phyloP scores from a whole-genome alignment of 73 alveolate species.

The Blepharisma japonicum region DNA sequence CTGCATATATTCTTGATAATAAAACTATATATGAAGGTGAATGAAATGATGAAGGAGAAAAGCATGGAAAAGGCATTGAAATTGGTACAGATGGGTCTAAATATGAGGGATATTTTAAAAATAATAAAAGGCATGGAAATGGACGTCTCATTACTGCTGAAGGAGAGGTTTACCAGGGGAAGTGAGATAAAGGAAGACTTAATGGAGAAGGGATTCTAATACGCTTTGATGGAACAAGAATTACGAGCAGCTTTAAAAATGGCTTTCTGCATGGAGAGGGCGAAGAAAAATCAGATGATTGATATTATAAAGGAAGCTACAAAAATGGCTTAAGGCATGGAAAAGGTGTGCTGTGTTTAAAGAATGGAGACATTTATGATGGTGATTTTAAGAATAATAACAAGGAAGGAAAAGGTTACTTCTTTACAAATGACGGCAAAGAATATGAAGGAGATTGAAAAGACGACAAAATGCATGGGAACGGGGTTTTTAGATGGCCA shows the following conservation, averaged over 20 bases:
- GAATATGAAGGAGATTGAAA: slow-evolving; percentile 71
- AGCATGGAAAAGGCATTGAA: too few species aligned
- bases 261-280: slow-evolving; percentile 30
- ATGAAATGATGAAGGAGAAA: too few species aligned
- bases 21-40: too few species aligned
- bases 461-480: slow-evolving; percentile 74
- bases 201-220: too few species aligned
- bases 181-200: too few species aligned
- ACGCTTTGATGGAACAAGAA: too few species aligned
- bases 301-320: slow-evolving; percentile 56
- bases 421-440: slow-evolving; percentile 48
- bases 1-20: too few species aligned
- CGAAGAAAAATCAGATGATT: slow-evolving; percentile 34
- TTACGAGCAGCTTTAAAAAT: not conserved
- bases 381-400: slow-evolving; percentile 55
- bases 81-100: too few species aligned
- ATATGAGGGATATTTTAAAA: too few species aligned
- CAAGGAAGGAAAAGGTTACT: slow-evolving; percentile 59
- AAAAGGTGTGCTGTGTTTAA: slow-evolving; percentile 57
- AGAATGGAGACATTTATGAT: slow-evolving; percentile 55
- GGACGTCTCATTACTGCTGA: too few species aligned
- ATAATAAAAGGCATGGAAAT: too few species aligned
- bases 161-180: too few species aligned
- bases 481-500: slow-evolving; percentile 73
- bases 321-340: slow-evolving; percentile 40